Base-by-base conservation (phyloP, 2,329 filamentous ascomycete species). In the Fusarium lyarnte region DNA sequence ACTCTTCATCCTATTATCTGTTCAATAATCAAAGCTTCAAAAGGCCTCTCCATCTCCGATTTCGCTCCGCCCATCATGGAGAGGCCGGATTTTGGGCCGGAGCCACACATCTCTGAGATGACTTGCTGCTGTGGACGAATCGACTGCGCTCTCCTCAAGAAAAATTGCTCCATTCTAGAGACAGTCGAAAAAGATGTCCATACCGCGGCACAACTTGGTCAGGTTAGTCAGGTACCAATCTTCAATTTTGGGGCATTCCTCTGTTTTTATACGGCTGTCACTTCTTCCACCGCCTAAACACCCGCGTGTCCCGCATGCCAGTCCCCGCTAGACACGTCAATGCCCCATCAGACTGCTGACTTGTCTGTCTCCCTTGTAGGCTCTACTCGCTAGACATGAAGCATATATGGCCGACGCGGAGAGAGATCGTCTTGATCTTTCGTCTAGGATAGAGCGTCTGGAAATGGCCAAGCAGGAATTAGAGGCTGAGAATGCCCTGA, bases 351-450 rank as follows among this genome's bases (percentile, higher is more conserved):
- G 86, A 74, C 87, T 87, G 84, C 92, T 97, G 83, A 97, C 90
- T 58, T 93, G 63, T 66, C 62, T 63, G 90, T 70, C 51, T 47
- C 83, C 36, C 85, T 88, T 59, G 82, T 91, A 98, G 96, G 94
- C 94, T 67, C 87, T 99, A 63, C 90, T 99, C 45, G 90, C 92
- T 73, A 92, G 95, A 77, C 95, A 99, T 88, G 95, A 98, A 85
- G 91, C 93, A 66, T 98, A 97, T 83, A 95, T 98, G 87, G 92
- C 92, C 75, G 94, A 97, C 81, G 94, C 95, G 66, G 94, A 97
- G 85, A 90, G 91, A 76, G 94, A 98, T 80, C 93, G 95, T 68
- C 85, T 87, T 69, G 89, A 91, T 69, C 90, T 98, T 83, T 87
- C 89, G 47, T 82, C 85, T 51, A 93, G 89, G 69, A 94, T 98